These are phyloP conservation scores for Lactarius hatsudake DNA, from an alignment of 768 basidiomycete genomes.

Conservation along the genomic window DNA sequence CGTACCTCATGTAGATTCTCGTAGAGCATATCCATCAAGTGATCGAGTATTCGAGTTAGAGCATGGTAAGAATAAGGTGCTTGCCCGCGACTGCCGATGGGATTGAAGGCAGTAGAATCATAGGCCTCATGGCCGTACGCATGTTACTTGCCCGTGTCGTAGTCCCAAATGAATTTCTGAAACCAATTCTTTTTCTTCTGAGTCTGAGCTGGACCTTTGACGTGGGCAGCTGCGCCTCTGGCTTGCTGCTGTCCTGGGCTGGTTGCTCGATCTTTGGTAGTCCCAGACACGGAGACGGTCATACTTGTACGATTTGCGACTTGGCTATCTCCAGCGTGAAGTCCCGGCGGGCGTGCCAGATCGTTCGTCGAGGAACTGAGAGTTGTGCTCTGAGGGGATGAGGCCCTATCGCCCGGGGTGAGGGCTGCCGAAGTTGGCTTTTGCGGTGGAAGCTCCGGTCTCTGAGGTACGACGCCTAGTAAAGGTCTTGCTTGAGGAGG, in stretches of 20 bases:
- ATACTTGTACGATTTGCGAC: not conserved
- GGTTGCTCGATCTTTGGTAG: not conserved
- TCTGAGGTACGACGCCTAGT: not conserved
- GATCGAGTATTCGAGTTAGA: not conserved
- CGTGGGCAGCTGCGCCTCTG: not conserved
- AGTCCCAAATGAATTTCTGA: not conserved
- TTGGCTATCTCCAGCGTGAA: not conserved
- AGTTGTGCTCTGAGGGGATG: not conserved
- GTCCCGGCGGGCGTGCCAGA: not conserved
- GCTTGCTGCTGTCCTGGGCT: not conserved
- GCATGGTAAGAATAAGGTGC: not conserved
- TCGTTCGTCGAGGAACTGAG: not conserved
- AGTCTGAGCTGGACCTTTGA: not conserved
- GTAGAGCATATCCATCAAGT: not conserved
- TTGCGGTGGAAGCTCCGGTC: not conserved
- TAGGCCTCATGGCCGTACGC: not conserved
- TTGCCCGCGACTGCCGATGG: not conserved
- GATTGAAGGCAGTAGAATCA: not conserved
- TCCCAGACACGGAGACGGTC: not conserved
- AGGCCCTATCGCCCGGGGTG: not conserved
- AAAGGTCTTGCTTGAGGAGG: not conserved
- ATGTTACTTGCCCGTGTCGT: not conserved
- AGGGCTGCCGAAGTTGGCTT: not conserved
- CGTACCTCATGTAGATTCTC: not conserved
- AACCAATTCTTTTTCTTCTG: not conserved